These are phyloP conservation scores for Fusarium poae DNA, from an alignment of 2,329 filamentous ascomycete species.

Conservation along the genomic window DNA sequence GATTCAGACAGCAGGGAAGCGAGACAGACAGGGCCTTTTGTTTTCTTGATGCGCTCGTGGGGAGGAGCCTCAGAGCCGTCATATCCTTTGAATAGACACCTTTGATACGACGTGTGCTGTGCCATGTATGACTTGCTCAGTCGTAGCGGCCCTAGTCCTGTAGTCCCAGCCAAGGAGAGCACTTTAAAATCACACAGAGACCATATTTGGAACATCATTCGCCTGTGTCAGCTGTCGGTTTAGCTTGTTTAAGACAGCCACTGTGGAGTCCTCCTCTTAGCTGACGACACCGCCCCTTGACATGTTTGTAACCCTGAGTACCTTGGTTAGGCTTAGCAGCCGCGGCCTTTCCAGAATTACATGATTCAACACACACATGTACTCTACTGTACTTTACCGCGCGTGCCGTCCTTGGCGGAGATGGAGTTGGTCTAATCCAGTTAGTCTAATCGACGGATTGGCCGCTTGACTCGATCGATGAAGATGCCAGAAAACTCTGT, in stretches of 20 bases:
- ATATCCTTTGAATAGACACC: slow-evolving; percentile 1
- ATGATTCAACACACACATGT: slow-evolving; percentile 14
- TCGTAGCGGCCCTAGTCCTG: neutral
- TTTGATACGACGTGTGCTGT: neutral
- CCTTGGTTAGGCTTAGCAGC: neutral
- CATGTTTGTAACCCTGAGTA: neutral
- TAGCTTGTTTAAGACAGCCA: slow-evolving; percentile 16
- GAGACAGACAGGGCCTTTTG: slow-evolving; percentile 10
- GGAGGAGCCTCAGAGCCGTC: neutral
- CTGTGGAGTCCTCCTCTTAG: neutral
- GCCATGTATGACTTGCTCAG: slow-evolving; percentile 22
- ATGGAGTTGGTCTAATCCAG: neutral
- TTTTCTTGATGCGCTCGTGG: neutral
- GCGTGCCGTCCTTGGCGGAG: neutral
- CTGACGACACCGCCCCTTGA: neutral
- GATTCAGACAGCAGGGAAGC: neutral
- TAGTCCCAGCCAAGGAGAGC: slow-evolving; percentile 18
- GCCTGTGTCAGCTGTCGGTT: slow-evolving; percentile 1
- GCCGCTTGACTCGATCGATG: neutral
- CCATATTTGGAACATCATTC: slow-evolving; percentile 15
- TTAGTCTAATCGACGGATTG: neutral
- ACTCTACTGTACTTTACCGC: neutral
- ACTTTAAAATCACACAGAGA: slow-evolving; percentile 4
- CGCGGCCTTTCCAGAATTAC: neutral
- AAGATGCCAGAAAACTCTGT: neutral